Evolutionary conservation across 257 asterid species (phyloP).

Genomic region (Sherardia arvensis): DNA sequence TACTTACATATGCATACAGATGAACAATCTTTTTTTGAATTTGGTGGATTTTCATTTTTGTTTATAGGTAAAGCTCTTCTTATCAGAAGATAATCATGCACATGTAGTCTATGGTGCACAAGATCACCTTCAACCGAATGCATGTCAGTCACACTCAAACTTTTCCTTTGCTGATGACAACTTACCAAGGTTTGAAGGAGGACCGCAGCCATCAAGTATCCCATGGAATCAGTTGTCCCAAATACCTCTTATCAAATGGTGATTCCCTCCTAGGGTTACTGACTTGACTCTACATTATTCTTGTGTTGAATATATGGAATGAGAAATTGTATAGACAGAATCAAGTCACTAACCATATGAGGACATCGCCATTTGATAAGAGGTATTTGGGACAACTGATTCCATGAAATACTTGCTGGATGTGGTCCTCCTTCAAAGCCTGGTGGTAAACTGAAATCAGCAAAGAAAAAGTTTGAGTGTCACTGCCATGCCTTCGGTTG

Average conservation of each 20-base stretch:
- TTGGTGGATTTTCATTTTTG: too few species aligned
- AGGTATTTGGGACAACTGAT: constrained; percentile 58
- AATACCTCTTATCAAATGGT: constrained; percentile 66
- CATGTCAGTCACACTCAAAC: constrained; percentile 39
- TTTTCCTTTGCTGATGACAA: constrained; percentile 48
- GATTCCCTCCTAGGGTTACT: constrained; percentile 69
- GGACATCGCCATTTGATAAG: constrained; percentile 66
- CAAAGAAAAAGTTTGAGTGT: constrained; percentile 30
- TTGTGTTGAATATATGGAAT: too few species aligned
- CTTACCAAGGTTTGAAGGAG: constrained; percentile 86
- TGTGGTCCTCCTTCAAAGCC: constrained; percentile 73
- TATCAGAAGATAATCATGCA: too few species aligned
- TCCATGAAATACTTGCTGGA: constrained; percentile 41
- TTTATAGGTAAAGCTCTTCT: too few species aligned
- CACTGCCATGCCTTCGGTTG: constrained; percentile 28
- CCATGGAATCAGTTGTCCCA: constrained; percentile 48
- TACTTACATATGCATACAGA: background rate
- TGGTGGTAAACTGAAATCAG: constrained; percentile 79
- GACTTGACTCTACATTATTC: background rate
- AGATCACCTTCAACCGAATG: background rate
- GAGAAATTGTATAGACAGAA: too few species aligned
- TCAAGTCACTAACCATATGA: constrained; percentile 45
- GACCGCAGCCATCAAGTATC: constrained; percentile 41
- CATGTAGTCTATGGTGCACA: too few species aligned
- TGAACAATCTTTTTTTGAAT: background rate